A percentile compares a stretch with the other conserved stretches of the same genome.
These are phyloP conservation scores for Aspergillus kassunensis DNA, from an alignment of 495 filamentous ascomycete genomes.

Conservation along the genomic window DNA sequence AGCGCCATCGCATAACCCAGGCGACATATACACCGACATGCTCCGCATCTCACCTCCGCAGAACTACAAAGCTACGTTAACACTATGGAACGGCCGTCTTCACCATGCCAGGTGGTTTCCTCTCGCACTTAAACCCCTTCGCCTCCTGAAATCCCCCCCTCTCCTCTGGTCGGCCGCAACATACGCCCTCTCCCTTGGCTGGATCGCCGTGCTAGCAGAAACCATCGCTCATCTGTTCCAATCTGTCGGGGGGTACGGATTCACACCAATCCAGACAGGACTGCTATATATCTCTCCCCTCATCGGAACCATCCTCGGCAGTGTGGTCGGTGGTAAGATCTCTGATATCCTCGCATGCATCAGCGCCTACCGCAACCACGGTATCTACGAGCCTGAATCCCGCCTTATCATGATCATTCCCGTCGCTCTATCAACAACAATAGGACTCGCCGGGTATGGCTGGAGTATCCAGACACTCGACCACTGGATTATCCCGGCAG, in stretches of 20 bases:
- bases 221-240: constrained; percentile 6
- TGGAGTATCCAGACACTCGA: constrained; percentile 2
- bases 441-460: neutral
- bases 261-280: constrained; percentile 4
- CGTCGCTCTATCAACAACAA: neutral
- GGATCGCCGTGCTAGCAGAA: constrained; percentile 5
- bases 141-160: neutral
- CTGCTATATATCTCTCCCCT: constrained; percentile 7
- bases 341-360: neutral
- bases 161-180: constrained; percentile 1
- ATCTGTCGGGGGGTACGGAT: neutral
- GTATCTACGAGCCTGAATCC: constrained; percentile 7
- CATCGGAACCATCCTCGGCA: constrained; percentile 5
- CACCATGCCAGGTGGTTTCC: neutral
- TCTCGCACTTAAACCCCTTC: neutral
- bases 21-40: neutral
- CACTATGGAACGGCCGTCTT: neutral
- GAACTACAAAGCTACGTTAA: neutral
- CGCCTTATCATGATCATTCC: constrained; percentile 1
- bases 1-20: neutral
- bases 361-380: neutral
- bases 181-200: constrained; percentile 3
- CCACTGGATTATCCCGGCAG: constrained; percentile 4
- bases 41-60: constrained; percentile 1
- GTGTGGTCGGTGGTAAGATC: constrained; percentile 4